These are phyloP conservation scores for Aristolochia fimbriata DNA, from an alignment of 164 flowering plant genomes.

Conservation along the genomic window DNA sequence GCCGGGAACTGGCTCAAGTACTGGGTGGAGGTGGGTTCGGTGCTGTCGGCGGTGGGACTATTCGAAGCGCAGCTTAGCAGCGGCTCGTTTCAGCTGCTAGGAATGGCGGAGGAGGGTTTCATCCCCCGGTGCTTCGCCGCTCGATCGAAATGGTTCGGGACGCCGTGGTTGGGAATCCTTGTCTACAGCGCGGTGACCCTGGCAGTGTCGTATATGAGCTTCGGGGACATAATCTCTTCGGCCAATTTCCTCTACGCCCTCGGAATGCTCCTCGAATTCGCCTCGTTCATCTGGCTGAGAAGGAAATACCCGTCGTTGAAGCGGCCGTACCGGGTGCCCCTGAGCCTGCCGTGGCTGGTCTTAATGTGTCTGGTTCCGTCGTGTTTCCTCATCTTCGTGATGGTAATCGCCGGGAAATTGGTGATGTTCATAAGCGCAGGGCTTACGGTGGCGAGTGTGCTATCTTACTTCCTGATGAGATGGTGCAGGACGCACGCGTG, in stretches of 20 bases:
- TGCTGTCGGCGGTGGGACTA: slow-evolving; percentile 39
- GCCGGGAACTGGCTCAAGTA: slow-evolving; percentile 49
- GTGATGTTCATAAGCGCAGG: slow-evolving; percentile 29
- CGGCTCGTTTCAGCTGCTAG: slow-evolving; percentile 38
- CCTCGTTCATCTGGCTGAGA: slow-evolving; percentile 50
- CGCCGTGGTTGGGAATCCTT: slow-evolving; percentile 52
- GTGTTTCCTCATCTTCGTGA: slow-evolving; percentile 37
- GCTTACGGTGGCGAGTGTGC: slow-evolving; percentile 24
- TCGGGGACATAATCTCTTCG: slow-evolving; percentile 35
- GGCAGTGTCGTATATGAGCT: slow-evolving; percentile 35
- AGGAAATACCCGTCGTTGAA: slow-evolving; percentile 23
- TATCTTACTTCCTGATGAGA: slow-evolving; percentile 23
- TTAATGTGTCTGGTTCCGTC: slow-evolving; percentile 49
- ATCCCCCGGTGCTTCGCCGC: slow-evolving; percentile 23
- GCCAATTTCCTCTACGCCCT: slow-evolving; percentile 53
- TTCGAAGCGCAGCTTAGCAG: slow-evolving; percentile 62
- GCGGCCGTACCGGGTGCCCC: slow-evolving; percentile 44
- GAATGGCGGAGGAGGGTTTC: slow-evolving; percentile 51
- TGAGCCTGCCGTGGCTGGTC: slow-evolving; percentile 24
- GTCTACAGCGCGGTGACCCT: slow-evolving; percentile 26
- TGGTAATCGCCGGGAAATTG: slow-evolving; percentile 28
- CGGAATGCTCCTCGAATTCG: slow-evolving; percentile 59
- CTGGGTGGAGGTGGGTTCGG: slow-evolving; percentile 43
- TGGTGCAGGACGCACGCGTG: slow-evolving; percentile 22
- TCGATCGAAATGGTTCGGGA: slow-evolving; percentile 39